Evolutionary conservation across 306 rosid genomes (phyloP).

Genomic region (Glycine tomentella): DNA sequence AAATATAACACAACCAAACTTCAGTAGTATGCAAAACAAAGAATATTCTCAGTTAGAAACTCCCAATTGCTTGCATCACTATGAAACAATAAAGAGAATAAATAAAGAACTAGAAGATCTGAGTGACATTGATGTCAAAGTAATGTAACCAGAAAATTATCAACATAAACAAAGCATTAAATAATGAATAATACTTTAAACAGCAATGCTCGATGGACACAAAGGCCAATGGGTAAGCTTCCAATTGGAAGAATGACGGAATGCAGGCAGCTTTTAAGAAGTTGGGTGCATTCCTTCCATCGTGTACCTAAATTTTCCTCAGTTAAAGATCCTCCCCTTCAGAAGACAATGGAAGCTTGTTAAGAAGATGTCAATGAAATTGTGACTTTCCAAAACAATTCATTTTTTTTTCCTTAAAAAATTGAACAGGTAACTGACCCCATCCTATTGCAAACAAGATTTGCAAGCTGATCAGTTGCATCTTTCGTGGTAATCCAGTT

Average conservation of each 20-base stretch:
- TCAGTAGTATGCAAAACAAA: constrained; percentile 18
- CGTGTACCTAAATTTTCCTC: constrained; percentile 50
- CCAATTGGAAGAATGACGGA: constrained; percentile 90
- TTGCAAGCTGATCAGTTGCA: constrained; percentile 55
- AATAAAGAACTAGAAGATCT: constrained; percentile 34
- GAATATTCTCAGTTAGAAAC: constrained; percentile 33
- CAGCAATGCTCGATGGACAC: constrained; percentile 93
- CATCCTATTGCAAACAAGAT: constrained; percentile 57
- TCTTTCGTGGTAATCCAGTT: constrained; percentile 50
- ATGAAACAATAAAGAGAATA: constrained; percentile 6
- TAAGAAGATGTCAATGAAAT: constrained; percentile 25
- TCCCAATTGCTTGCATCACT: constrained; percentile 1
- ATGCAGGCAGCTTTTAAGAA: constrained; percentile 67
- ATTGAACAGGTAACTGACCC: constrained; percentile 52
- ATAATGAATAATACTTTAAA: constrained; percentile 72
- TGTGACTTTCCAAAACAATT: background rate
- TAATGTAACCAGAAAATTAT: constrained; percentile 36
- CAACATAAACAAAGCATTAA: constrained; percentile 21
- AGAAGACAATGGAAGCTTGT: constrained; percentile 31
- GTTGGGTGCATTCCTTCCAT: constrained; percentile 76
- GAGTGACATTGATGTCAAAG: constrained; percentile 15
- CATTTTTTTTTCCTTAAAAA: background rate
- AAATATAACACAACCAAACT: constrained; percentile 24
- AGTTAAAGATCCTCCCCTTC: constrained; percentile 55
- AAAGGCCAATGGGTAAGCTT: constrained; percentile 82